Evolutionary conservation across 2,329 filamentous ascomycete genomes (phyloP).

Genomic region (Trichoderma simmonsii): DNA sequence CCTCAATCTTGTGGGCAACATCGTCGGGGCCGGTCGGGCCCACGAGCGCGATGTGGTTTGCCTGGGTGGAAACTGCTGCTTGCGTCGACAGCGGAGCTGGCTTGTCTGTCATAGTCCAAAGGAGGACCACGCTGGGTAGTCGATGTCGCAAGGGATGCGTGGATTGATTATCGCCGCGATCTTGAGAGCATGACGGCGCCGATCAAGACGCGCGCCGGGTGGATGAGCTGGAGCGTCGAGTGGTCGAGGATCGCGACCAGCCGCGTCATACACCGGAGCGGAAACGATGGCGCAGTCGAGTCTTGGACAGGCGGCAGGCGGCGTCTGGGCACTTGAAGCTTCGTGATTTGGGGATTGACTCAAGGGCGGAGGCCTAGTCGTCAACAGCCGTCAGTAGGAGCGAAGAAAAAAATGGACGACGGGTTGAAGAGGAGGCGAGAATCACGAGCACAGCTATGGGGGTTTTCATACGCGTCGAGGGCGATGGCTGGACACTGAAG

Average conservation of each 20-base stretch:
- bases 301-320: slow-evolving; percentile 1
- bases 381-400: slow-evolving; percentile 6
- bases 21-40: slow-evolving; percentile 39
- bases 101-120: slow-evolving; percentile 63
- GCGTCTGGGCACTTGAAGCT: slow-evolving; percentile 1
- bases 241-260: slow-evolving; percentile 18
- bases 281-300: background rate
- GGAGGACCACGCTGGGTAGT: slow-evolving; percentile 42
- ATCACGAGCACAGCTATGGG: slow-evolving; percentile 20
- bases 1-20: slow-evolving; percentile 48
- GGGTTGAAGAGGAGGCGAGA: background rate
- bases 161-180: slow-evolving; percentile 48
- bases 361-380: slow-evolving; percentile 3
- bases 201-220: slow-evolving; percentile 40
- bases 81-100: slow-evolving; percentile 52
- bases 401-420: background rate
- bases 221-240: background rate
- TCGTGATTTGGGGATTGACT: slow-evolving; percentile 4
- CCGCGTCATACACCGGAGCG: slow-evolving; percentile 19
- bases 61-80: slow-evolving; percentile 54
- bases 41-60: slow-evolving; percentile 37
- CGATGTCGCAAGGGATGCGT: slow-evolving; percentile 37
- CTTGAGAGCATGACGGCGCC: slow-evolving; percentile 59
- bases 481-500: slow-evolving; percentile 25
- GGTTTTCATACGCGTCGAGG: slow-evolving; percentile 23